phyloP scores from a whole-genome alignment of 2,329 filamentous ascomycete species.

The Fusarium armeniacum region DNA sequence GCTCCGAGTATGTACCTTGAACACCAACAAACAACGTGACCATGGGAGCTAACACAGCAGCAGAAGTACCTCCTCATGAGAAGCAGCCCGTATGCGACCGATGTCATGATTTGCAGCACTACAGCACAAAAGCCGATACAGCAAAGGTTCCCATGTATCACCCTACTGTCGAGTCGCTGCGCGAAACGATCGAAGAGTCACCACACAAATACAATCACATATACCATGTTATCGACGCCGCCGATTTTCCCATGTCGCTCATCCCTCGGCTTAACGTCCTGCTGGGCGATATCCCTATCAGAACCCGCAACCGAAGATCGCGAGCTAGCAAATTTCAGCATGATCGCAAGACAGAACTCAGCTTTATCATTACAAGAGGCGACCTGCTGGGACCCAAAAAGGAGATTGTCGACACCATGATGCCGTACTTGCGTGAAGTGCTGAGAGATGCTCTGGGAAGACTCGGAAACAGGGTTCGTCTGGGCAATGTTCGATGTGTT shows the following conservation, averaged over 20 bases:
- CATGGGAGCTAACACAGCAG: conserved; percentile 26
- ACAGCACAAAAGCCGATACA: conserved; percentile 69
- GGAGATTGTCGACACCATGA: conserved; percentile 84
- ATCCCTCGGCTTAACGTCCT: conserved; percentile 80
- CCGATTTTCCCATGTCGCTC: conserved; percentile 95
- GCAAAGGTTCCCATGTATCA: conserved; percentile 76
- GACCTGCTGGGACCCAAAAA: conserved; percentile 89
- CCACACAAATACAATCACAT: conserved; percentile 93
- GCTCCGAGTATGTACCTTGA: conserved; percentile 36
- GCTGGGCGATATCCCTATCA: conserved; percentile 78
- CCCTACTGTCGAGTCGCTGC: conserved; percentile 84
- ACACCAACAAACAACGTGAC: neutral
- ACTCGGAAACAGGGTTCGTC: conserved; percentile 75
- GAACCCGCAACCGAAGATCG: conserved; percentile 84
- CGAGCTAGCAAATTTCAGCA: conserved; percentile 74
- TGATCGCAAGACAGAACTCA: conserved; percentile 81
- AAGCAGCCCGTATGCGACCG: conserved; percentile 81
- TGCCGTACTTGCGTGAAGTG: conserved; percentile 85
- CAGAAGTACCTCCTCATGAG: conserved; percentile 35
- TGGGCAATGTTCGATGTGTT: conserved; percentile 89
- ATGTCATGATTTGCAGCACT: conserved; percentile 85
- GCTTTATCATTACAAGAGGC: conserved; percentile 90
- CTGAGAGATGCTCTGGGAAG: conserved; percentile 82
- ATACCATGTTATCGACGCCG: conserved; percentile 94
- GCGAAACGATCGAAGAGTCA: conserved; percentile 87